A percentile compares a stretch with the other conserved stretches of the same genome.
Evolutionary conservation across 257 asterid species (phyloP).

Genomic region (Capsicum chinense): DNA sequence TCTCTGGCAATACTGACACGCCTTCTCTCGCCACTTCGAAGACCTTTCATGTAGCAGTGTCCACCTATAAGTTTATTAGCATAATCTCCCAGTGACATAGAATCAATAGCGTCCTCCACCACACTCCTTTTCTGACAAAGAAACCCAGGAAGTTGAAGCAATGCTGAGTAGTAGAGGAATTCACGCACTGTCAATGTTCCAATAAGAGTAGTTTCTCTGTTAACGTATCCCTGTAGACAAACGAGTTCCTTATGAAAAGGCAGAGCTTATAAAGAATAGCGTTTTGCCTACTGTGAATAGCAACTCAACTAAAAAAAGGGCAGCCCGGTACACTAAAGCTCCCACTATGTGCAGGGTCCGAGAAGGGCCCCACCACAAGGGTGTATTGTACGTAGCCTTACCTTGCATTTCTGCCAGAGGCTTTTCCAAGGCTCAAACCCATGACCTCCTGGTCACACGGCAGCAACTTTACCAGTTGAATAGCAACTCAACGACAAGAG

Average conservation of each 20-base stretch:
- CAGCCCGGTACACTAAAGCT: too few relatives aligned
- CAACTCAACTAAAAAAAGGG: neutral
- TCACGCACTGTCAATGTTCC: conserved; percentile 99
- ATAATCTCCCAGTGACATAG: conserved; percentile 94
- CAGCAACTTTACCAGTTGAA: too few relatives aligned
- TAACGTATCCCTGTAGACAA: conserved; percentile 80
- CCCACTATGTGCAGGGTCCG: too few relatives aligned
- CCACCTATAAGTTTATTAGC: conserved; percentile 96
- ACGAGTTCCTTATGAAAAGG: conserved; percentile 30
- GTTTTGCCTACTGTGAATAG: neutral
- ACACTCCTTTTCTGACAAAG: conserved; percentile 68
- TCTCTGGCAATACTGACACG: conserved; percentile 97
- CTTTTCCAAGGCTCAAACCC: too few relatives aligned
- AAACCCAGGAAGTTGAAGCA: conserved; percentile 97
- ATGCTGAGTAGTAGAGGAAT: conserved; percentile 93
- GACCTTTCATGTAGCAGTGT: conserved; percentile 93
- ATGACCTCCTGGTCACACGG: too few relatives aligned
- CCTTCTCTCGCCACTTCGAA: conserved; percentile 89
- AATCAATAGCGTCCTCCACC: conserved; percentile 86
- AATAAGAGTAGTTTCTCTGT: conserved; percentile 85
- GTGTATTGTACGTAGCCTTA: too few relatives aligned
- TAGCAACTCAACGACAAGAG: conserved; percentile 4
- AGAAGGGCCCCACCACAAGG: too few relatives aligned
- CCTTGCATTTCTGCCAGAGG: too few relatives aligned
- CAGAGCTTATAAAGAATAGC: neutral